These are phyloP conservation scores for Melastoma malabathricum DNA, from an alignment of 345 rosid genomes.

Conservation along the genomic window DNA sequence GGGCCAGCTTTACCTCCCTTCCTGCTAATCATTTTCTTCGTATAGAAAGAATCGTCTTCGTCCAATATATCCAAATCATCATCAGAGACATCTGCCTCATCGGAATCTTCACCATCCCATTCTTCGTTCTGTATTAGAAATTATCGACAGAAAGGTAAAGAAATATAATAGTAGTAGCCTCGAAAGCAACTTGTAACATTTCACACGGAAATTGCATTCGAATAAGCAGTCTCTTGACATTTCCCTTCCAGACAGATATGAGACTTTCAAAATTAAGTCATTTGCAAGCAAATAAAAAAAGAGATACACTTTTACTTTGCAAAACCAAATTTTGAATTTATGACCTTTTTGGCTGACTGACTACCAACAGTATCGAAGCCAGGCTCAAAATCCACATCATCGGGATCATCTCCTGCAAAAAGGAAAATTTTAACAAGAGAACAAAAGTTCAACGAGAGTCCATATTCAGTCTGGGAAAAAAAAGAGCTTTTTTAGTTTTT, in stretches of 20 bases:
- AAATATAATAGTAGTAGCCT: background rate
- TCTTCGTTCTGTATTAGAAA: conserved; percentile 35
- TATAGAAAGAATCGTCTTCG: conserved; percentile 57
- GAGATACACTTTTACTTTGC: background rate
- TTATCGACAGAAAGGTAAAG: background rate
- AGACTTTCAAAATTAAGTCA: no score
- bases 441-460: conserved; percentile 1
- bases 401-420: conserved; percentile 89
- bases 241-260: no score
- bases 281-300: no score
- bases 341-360: conserved; percentile 47
- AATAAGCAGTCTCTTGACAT: no score
- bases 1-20: conserved; percentile 45
- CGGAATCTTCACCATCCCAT: conserved; percentile 70
- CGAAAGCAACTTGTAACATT: no score
- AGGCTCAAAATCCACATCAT: conserved; percentile 96
- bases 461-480: no score
- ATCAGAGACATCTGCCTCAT: conserved; percentile 51
- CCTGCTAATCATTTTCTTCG: conserved; percentile 46
- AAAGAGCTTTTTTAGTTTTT: no score
- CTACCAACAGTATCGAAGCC: conserved; percentile 32
- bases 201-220: no score
- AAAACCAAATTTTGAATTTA: background rate
- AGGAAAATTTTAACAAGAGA: conserved; percentile 17
- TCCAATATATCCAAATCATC: conserved; percentile 56